Evolutionary conservation across 306 rosid species (phyloP).

Genomic region (Glycine tomentella): DNA sequence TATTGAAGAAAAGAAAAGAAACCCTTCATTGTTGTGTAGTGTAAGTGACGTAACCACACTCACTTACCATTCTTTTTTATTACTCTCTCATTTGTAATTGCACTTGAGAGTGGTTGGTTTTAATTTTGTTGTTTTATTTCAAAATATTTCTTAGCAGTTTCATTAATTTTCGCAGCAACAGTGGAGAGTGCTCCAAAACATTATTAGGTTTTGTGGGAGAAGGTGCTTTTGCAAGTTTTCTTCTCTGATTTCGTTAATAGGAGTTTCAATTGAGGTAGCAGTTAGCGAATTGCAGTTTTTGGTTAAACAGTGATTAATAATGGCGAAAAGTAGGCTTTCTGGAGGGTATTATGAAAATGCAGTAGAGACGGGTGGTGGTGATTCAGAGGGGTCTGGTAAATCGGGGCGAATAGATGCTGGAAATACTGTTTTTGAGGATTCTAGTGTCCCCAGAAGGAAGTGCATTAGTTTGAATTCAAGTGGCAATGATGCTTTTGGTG

Average conservation of each 20-base stretch:
- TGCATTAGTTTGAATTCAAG: slow-evolving; percentile 60
- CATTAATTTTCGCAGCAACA: neutral
- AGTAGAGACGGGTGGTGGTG: slow-evolving; percentile 54
- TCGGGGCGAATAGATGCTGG: slow-evolving; percentile 67
- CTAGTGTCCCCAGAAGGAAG: slow-evolving; percentile 60
- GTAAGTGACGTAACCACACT: too few species aligned
- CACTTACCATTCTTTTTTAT: neutral
- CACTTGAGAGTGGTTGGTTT: neutral
- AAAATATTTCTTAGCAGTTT: neutral
- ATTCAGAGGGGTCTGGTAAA: slow-evolving; percentile 72
- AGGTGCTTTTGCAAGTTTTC: neutral
- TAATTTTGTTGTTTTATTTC: neutral
- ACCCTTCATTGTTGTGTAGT: too few species aligned
- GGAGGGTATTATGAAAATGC: slow-evolving; percentile 65
- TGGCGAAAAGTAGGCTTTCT: slow-evolving; percentile 59
- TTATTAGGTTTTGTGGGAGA: neutral
- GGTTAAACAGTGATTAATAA: slow-evolving; percentile 37
- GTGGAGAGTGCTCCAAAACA: neutral
- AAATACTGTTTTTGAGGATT: slow-evolving; percentile 65
- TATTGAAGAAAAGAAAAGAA: too few species aligned
- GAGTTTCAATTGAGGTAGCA: too few species aligned
- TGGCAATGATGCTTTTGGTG: slow-evolving; percentile 44
- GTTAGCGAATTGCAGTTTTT: neutral
- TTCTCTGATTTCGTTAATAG: neutral
- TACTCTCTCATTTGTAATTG: neutral